Evolutionary conservation across 1,284 basidiomycete species (phyloP), one percentile per base, ranked within the genome.

Genomic region (Trametes polyzona): DNA sequence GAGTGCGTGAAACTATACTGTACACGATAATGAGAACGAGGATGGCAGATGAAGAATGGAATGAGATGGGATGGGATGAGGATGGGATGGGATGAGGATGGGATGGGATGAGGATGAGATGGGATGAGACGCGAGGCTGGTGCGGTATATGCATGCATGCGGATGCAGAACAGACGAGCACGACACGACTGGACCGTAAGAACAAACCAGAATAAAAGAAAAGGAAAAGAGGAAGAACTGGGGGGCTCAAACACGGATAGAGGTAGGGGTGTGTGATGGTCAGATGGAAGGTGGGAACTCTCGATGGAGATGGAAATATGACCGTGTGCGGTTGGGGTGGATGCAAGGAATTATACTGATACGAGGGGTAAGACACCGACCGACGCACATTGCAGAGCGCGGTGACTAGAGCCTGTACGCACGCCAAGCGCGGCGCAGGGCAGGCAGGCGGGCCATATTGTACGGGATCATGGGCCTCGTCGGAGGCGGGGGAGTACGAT

Each of bases 311-410:
- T n/a, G n/a, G n/a, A n/a, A n/a, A n/a, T n/a, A n/a, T n/a, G n/a
- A n/a, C n/a, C n/a, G n/a, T n/a, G n/a, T n/a, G n/a, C n/a, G n/a
- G n/a, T n/a, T n/a, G n/a, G n/a, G n/a, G n/a, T n/a, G n/a, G 29
- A 12, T 27, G 43, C 32, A 44, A 27, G 24, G 39, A 32, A 62
- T 62, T 62, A 57, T 62, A 62, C 60, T 58, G 51, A 26, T 58
- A 55, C 54, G 52, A 59, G 51, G 17, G 47, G 33, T 42, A 47
- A 51, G 57, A 42, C 54, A 57, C 54, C 51, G 54, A 57, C 43
- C 47, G 24, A 4, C 26, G 27, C n/a, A n/a, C 30, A 24, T 23
- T 33, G 9, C n/a, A 48, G 33, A 24, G 36, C 39, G 52, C 42
- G 56, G 47, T 33, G 53, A 56, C 52, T 62, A 62, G 47, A 46